phyloP scores from a whole-genome alignment of 208 protist genomes.

The Trypanosoma theileri region DNA sequence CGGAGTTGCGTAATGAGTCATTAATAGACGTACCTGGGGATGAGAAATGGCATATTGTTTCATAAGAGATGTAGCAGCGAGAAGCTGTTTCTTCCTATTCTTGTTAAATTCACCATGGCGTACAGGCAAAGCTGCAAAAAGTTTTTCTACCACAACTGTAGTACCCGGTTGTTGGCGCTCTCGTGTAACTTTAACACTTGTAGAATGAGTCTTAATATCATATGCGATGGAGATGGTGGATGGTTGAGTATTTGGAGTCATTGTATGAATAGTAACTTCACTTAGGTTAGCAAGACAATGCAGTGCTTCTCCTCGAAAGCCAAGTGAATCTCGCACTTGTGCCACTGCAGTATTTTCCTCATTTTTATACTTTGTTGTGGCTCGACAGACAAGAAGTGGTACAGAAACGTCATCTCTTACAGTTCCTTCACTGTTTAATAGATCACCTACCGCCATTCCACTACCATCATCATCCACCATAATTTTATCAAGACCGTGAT shows the following conservation, averaged over 20 bases:
- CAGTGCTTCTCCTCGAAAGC: constrained; percentile 98
- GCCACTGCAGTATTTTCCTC: constrained; percentile 1
- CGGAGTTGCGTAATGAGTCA: constrained; percentile 54
- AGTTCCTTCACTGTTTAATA: constrained; percentile 37
- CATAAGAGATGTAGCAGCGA: constrained; percentile 45
- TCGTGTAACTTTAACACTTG: constrained; percentile 7
- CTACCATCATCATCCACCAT: constrained; percentile 82
- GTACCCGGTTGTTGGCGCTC: constrained; percentile 66
- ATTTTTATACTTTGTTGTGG: constrained; percentile 55
- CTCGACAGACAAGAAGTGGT: constrained; percentile 61
- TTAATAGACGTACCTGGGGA: constrained; percentile 60
- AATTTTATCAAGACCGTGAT: constrained; percentile 72
- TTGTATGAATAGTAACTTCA: constrained; percentile 74
- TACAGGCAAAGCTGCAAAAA: constrained; percentile 91
- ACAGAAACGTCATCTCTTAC: constrained; percentile 35
- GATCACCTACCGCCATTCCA: constrained; percentile 52
- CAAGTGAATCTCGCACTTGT: constrained; percentile 45
- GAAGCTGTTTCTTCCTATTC: constrained; percentile 71
- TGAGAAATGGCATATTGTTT: constrained; percentile 90
- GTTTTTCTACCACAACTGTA: constrained; percentile 58
- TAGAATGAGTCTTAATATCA: constrained; percentile 31
- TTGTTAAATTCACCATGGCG: constrained; percentile 85
- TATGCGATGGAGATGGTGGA: constrained; percentile 51
- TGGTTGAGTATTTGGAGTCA: constrained; percentile 37
- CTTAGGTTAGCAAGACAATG: constrained; percentile 88